These are phyloP conservation scores for Xylariaceae sp. DNA, from an alignment of 2,329 filamentous ascomycete genomes.

Conservation along the genomic window DNA sequence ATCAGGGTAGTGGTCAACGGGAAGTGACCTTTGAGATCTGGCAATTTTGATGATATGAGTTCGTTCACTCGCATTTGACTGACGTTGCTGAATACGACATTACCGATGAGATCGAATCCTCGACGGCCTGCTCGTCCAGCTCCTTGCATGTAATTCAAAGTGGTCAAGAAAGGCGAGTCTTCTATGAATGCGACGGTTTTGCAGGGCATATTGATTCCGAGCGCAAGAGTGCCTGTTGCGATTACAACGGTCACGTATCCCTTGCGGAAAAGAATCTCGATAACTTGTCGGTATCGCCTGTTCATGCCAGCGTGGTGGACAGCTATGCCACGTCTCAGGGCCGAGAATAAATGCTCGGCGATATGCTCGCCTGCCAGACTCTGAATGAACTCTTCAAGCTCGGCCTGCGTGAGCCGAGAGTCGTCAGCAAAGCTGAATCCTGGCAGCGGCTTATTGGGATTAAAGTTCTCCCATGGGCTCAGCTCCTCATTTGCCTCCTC, in stretches of 20 bases:
- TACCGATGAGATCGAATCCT: constrained; percentile 76
- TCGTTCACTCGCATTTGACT: constrained; percentile 57
- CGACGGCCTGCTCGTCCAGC: constrained; percentile 74
- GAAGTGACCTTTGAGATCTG: constrained; percentile 73
- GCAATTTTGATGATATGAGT: constrained; percentile 68
- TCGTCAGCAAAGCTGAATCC: constrained; percentile 18
- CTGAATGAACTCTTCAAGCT: constrained; percentile 53
- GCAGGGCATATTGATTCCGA: constrained; percentile 82
- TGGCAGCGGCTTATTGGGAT: constrained; percentile 38
- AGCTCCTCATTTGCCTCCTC: constrained; percentile 53
- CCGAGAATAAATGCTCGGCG: constrained; percentile 51
- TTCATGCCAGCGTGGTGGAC: constrained; percentile 81
- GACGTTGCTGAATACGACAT: constrained; percentile 72
- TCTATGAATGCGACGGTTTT: constrained; percentile 75
- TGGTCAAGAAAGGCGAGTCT: constrained; percentile 68
- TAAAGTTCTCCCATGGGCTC: constrained; percentile 59
- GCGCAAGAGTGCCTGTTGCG: constrained; percentile 69
- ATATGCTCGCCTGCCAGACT: constrained; percentile 50
- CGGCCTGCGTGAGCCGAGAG: constrained; percentile 44
- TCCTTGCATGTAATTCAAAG: constrained; percentile 72
- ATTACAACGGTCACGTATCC: constrained; percentile 68
- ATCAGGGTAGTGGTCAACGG: constrained; percentile 71
- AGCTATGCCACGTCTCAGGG: constrained; percentile 64
- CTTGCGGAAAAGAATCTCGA: constrained; percentile 71
- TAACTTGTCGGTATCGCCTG: constrained; percentile 67